These are phyloP conservation scores for Metschnikowia peoriensis DNA, from an alignment of 805 yeast species.

Conservation along the genomic window DNA sequence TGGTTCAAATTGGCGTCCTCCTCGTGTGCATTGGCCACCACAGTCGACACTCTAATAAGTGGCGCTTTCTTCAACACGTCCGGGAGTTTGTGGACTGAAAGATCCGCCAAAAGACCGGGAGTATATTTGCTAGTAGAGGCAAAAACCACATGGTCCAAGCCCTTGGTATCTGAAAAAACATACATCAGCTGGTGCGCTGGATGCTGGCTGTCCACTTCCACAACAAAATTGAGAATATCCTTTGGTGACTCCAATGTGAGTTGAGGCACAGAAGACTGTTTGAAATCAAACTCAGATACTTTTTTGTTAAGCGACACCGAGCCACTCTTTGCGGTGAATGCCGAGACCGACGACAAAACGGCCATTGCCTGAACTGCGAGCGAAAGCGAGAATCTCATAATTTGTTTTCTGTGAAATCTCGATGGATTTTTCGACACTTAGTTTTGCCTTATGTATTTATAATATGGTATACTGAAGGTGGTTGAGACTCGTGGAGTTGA, in stretches of 20 bases:
- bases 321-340: conserved; percentile 31
- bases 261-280: conserved; percentile 30
- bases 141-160: conserved; percentile 32
- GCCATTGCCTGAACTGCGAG: conserved; percentile 19
- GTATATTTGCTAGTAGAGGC: conserved; percentile 26
- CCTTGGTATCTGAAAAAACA: conserved; percentile 27
- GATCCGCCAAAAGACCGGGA: conserved; percentile 19
- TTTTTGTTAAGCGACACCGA: conserved; percentile 26
- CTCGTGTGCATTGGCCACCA: conserved; percentile 28
- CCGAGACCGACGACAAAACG: conserved; percentile 23
- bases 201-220: conserved; percentile 22
- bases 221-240: conserved; percentile 30
- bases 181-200: conserved; percentile 38
- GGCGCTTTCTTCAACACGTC: conserved; percentile 35
- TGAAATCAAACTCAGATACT: conserved; percentile 28
- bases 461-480: no score
- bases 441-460: no score
- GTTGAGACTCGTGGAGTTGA: background rate
- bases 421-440: background rate
- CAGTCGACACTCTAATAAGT: conserved; percentile 28
- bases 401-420: no score
- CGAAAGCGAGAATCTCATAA: conserved; percentile 22
- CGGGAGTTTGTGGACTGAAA: conserved; percentile 32
- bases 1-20: conserved; percentile 22
- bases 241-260: conserved; percentile 30